These are phyloP conservation scores for Protea cynaroides DNA, from an alignment of 164 flowering plant species.

Conservation along the genomic window DNA sequence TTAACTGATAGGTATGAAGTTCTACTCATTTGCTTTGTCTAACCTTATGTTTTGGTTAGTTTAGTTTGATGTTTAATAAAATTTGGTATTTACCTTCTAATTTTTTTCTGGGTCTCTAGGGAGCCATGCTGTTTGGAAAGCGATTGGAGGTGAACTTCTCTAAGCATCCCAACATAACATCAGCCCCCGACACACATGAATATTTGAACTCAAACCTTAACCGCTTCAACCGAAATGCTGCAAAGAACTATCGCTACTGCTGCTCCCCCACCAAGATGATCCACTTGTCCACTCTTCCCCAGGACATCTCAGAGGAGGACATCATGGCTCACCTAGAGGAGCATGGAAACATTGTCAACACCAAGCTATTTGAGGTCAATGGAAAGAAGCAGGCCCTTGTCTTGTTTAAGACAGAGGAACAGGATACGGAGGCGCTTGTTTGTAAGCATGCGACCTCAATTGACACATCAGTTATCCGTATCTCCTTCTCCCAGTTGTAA, in stretches of 20 bases:
- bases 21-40: background rate
- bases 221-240: conserved; percentile 94
- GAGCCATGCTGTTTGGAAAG: conserved; percentile 82
- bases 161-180: conserved; percentile 77
- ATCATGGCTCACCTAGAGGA: conserved; percentile 72
- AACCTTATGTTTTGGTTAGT: background rate
- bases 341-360: conserved; percentile 72
- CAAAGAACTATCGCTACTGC: conserved; percentile 94
- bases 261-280: conserved; percentile 98
- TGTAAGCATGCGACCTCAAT: conserved; percentile 88
- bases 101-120: conserved; percentile 33
- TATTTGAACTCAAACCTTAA: conserved; percentile 86
- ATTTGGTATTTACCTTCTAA: background rate
- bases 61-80: no score
- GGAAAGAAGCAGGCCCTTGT: conserved; percentile 96
- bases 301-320: conserved; percentile 82
- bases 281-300: conserved; percentile 84
- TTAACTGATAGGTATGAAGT: background rate
- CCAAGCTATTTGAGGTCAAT: conserved; percentile 88
- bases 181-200: conserved; percentile 86
- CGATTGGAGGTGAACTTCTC: conserved; percentile 95
- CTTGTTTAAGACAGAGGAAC: conserved; percentile 83
- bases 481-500: conserved; percentile 94
- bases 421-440: conserved; percentile 95
- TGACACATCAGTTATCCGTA: conserved; percentile 64